Conservation (phyloP, 129 eudicot species). For the Deinandra increscens region DNA sequence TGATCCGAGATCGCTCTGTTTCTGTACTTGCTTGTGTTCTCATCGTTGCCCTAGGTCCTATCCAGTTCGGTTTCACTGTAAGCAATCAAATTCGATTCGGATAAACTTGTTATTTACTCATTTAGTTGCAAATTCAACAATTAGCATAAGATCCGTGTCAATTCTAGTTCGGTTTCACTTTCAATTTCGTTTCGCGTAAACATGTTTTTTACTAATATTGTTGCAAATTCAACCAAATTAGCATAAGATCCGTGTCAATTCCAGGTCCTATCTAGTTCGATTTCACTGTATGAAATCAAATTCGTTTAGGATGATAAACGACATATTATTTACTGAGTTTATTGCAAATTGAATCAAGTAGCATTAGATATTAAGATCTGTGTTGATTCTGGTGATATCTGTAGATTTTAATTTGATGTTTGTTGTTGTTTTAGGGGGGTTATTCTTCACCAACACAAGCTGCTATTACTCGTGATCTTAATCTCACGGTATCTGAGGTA, state of each 20-base stretch:
- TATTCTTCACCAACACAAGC: conserved; percentile 82
- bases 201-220: too few species aligned
- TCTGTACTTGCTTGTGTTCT: conserved; percentile 94
- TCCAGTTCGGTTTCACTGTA: conserved; percentile 98
- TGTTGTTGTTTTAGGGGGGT: conserved; percentile 51
- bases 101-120: not conserved
- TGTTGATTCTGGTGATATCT: not conserved
- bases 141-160: too few species aligned
- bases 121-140: conserved; percentile 6
- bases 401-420: not conserved
- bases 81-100: not conserved
- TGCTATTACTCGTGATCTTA: conserved; percentile 65
- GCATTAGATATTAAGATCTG: not conserved
- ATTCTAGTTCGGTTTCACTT: too few species aligned
- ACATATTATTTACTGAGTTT: too few species aligned
- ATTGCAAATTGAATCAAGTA: not conserved
- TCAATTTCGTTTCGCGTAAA: too few species aligned
- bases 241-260: too few species aligned
- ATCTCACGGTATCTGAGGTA: conserved; percentile 70
- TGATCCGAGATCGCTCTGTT: conserved; percentile 77
- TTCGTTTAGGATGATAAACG: not conserved
- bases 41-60: conserved; percentile 90
- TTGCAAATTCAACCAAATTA: too few species aligned
- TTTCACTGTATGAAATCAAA: conserved; percentile 59
- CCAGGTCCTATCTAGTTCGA: conserved; percentile 95